These are phyloP conservation scores for Nevesoporus exiguus DNA, from an alignment of 768 basidiomycete genomes.

Conservation along the genomic window DNA sequence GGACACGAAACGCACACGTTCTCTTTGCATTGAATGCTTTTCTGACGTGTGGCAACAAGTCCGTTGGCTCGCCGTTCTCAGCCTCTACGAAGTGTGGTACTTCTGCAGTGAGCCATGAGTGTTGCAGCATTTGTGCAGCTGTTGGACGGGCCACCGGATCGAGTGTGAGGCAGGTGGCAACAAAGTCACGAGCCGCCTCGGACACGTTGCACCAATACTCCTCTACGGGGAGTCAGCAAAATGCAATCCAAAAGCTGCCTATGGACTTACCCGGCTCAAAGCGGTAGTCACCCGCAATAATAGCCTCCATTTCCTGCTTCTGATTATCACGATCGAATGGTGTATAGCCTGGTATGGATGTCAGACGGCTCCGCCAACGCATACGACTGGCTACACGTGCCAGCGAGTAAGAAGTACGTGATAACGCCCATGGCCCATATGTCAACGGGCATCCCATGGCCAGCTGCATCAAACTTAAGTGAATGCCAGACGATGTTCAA, in stretches of 20 bases:
- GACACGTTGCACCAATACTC: constrained; percentile 91
- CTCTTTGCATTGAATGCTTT: constrained; percentile 85
- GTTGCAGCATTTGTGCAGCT: constrained; percentile 66
- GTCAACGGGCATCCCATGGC: constrained; percentile 93
- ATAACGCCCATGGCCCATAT: constrained; percentile 99
- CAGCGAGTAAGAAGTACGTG: constrained; percentile 91
- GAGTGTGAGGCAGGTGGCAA: constrained; percentile 75
- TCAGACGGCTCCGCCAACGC: not conserved
- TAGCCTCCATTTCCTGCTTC: constrained; percentile 91
- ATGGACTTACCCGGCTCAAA: constrained; percentile 62
- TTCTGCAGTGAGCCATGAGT: constrained; percentile 63
- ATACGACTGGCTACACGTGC: constrained; percentile 21
- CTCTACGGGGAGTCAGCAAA: constrained; percentile 31
- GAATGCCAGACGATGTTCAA: not conserved
- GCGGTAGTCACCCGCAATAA: constrained; percentile 88
- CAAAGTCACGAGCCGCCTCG: constrained; percentile 78
- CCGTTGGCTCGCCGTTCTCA: constrained; percentile 54
- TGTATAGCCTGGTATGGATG: constrained; percentile 64
- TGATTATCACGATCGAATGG: constrained; percentile 93
- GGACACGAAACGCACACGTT: constrained; percentile 56
- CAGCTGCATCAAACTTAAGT: constrained; percentile 44
- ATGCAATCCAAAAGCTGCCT: not conserved
- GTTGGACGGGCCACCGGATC: constrained; percentile 82
- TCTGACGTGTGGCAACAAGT: constrained; percentile 87
- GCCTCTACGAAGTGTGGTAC: constrained; percentile 67